phyloP scores from a whole-genome alignment of 139 green algal species.

The Nannochloris sp. region DNA sequence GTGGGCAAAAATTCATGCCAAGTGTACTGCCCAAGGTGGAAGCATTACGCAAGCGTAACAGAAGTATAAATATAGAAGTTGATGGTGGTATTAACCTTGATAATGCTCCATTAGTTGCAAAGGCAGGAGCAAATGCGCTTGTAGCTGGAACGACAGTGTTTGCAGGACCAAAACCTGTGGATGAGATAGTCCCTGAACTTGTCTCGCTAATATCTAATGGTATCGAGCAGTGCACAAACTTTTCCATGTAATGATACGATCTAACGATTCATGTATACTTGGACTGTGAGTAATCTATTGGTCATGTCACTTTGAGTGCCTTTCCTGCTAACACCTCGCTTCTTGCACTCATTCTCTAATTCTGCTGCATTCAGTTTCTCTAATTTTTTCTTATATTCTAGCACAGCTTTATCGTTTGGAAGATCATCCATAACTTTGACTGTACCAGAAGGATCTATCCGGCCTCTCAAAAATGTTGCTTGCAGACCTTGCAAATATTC shows the following conservation, averaged over 20 bases:
- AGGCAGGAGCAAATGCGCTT: constrained; percentile 75
- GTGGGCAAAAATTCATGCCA: constrained; percentile 71
- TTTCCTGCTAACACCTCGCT: constrained; percentile 42
- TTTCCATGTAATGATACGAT: not conserved
- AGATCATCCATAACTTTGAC: not conserved
- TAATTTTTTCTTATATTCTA: constrained; percentile 25
- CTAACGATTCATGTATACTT: constrained; percentile 38
- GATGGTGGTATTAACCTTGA: constrained; percentile 68
- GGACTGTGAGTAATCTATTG: constrained; percentile 32
- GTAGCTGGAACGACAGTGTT: constrained; percentile 80
- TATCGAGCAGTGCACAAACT: not conserved
- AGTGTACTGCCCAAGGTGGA: constrained; percentile 56
- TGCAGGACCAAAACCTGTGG: constrained; percentile 26
- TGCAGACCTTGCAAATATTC: constrained; percentile 84
- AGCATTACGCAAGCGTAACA: constrained; percentile 37
- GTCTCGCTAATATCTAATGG: constrained; percentile 13
- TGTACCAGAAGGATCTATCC: not conserved
- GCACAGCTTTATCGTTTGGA: not conserved
- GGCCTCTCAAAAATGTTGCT: constrained; percentile 51
- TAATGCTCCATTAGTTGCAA: constrained; percentile 54
- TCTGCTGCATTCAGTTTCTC: constrained; percentile 43
- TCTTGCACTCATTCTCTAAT: constrained; percentile 52
- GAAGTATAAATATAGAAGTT: constrained; percentile 66
- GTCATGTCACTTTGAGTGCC: constrained; percentile 33
- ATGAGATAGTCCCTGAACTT: constrained; percentile 21